Evolutionary conservation across 768 basidiomycete genomes (phyloP), one percentile per base, ranked within the genome.

Genomic region (Lactarius trivialis): DNA sequence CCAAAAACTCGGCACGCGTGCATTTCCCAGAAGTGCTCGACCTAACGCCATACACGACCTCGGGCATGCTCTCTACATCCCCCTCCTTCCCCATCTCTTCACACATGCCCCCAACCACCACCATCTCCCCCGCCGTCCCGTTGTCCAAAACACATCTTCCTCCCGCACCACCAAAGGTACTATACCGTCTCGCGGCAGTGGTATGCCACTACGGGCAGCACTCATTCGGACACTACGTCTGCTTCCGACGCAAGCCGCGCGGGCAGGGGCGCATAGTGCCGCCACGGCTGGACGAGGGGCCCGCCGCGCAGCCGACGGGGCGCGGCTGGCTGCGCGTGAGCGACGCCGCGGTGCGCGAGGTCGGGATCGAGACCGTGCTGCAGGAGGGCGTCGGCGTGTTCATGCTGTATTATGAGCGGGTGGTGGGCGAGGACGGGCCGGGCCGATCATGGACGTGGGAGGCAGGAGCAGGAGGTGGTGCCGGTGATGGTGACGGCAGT

Each of bases 131-230:
- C 1, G 85, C 83, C 0, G 83, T n/a, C 24, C 30, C 61, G 17
- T 34, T 58, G 19, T 17, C 28, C 34, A 63, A 58, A 21, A 37
- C 34, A 26, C 56, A 49, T 30, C 30, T 6, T 30, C 30, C 30
- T 30, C 30, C 30, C 30, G 30, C 30, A 6, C 3, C 30, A 30
- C 30, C 30, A 3, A 6, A 3, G 30, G 30, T 85, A n/a, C 76
- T 95, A 37, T 98, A 98, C 73, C 84, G 93, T 51, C 82, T 98
- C 37, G 74, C 85, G 2, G 86, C 91, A 11, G 85, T 91, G 33
- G 93, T 98, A 17, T 93, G 93, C 68, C 96, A 98, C 73, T 96
- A 86, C 70, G 96, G 96, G 15, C 84, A 86, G 58, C 94, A 97
- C 70, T 88, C 88, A 4, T 95, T 90, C 70, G 96, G 96, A 6